Conservation (phyloP, 1,139 yeast species). For the Pichia sp. region DNA sequence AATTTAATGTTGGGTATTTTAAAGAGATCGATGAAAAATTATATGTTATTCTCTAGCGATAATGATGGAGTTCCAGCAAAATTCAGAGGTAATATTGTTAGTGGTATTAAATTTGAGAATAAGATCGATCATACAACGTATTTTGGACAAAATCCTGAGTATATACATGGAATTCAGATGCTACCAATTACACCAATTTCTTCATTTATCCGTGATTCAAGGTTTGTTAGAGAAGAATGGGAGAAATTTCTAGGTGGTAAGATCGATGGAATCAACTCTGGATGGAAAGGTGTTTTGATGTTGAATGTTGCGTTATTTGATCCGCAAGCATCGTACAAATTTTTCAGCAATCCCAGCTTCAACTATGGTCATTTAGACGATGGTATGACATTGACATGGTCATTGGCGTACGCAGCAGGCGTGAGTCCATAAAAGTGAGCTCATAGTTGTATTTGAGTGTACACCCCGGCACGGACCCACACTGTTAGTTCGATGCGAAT, state of each 20-base stretch:
- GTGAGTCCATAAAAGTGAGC: slow-evolving; percentile 15
- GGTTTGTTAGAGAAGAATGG: slow-evolving; percentile 82
- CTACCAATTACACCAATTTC: slow-evolving; percentile 85
- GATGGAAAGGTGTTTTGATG: slow-evolving; percentile 84
- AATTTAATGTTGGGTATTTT: slow-evolving; percentile 56
- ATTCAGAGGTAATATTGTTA: slow-evolving; percentile 57
- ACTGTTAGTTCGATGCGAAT: too few species aligned
- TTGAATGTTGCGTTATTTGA: slow-evolving; percentile 73
- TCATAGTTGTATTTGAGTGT: not conserved
- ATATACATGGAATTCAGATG: slow-evolving; percentile 94
- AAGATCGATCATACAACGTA: slow-evolving; percentile 88
- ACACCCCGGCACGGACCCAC: too few species aligned
- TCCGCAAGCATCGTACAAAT: slow-evolving; percentile 57
- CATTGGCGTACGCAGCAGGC: slow-evolving; percentile 68
- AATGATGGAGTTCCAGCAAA: slow-evolving; percentile 48
- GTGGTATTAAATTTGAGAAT: slow-evolving; percentile 78
- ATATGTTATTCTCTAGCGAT: slow-evolving; percentile 49
- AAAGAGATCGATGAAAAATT: slow-evolving; percentile 50
- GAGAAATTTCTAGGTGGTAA: slow-evolving; percentile 38
- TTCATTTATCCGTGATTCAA: slow-evolving; percentile 60
- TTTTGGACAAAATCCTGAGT: slow-evolving; percentile 69
- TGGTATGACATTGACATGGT: slow-evolving; percentile 91
- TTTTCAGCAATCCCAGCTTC: slow-evolving; percentile 52
- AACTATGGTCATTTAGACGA: slow-evolving; percentile 55
- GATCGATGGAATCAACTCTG: slow-evolving; percentile 52